phyloP scores from a whole-genome alignment of 176 grass and related monocot species.

The Eremochloa ophiuroides region DNA sequence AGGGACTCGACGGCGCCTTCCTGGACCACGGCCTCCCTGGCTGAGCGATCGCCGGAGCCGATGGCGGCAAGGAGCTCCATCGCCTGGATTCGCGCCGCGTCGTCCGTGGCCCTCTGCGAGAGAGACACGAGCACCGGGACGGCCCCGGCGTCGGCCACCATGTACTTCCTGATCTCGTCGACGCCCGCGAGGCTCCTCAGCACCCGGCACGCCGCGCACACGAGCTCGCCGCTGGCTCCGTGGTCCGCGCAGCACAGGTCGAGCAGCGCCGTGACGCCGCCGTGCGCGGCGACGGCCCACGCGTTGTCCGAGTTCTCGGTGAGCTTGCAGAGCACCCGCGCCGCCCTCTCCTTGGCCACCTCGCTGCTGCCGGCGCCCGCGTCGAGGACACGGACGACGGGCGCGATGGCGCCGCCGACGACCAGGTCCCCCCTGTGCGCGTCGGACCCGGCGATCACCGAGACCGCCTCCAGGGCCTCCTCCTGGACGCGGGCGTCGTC shows the following conservation, averaged over 20 bases:
- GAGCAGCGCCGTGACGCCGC: conserved; percentile 66
- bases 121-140: conserved; percentile 54
- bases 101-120: conserved; percentile 32
- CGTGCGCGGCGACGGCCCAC: conserved; percentile 87
- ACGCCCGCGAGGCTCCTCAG: conserved; percentile 67
- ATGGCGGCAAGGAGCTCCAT: conserved; percentile 63
- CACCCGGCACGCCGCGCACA: conserved; percentile 52
- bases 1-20: conserved; percentile 50
- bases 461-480: conserved; percentile 53
- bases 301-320: conserved; percentile 89
- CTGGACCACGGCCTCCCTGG: conserved; percentile 12
- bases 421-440: conserved; percentile 51
- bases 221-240: conserved; percentile 31
- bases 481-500: conserved; percentile 47
- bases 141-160: conserved; percentile 56
- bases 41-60: conserved; percentile 29
- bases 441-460: conserved; percentile 48
- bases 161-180: conserved; percentile 80
- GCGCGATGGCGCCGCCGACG: conserved; percentile 47
- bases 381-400: conserved; percentile 57
- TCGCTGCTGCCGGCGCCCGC: neutral
- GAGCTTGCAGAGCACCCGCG: conserved; percentile 58
- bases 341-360: conserved; percentile 50
- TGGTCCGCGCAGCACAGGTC: conserved; percentile 54
- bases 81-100: conserved; percentile 52